Evolutionary conservation across 2,329 filamentous ascomycete species (phyloP).

Genomic region (Venturia asperata): DNA sequence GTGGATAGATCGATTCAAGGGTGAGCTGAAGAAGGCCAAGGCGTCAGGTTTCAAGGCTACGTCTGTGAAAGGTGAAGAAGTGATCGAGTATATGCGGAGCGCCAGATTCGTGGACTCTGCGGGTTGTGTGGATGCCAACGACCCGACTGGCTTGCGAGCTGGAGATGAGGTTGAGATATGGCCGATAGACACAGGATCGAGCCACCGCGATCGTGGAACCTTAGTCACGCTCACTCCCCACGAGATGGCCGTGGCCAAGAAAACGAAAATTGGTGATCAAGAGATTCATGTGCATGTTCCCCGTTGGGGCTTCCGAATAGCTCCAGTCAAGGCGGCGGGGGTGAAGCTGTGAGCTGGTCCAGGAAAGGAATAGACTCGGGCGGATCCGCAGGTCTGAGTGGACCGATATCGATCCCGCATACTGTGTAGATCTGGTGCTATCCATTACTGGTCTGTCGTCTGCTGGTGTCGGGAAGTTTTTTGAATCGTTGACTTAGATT

Average conservation of each 20-base stretch:
- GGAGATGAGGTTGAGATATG: slow-evolving; percentile 52
- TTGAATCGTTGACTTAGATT: neutral
- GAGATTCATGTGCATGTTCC: slow-evolving; percentile 54
- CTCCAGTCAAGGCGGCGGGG: slow-evolving; percentile 22
- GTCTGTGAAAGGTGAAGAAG: slow-evolving; percentile 48
- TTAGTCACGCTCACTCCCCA: slow-evolving; percentile 46
- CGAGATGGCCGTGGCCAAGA: slow-evolving; percentile 54
- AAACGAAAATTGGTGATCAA: slow-evolving; percentile 33
- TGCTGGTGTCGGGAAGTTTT: neutral
- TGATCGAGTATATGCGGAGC: slow-evolving; percentile 41
- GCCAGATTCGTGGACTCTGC: slow-evolving; percentile 43
- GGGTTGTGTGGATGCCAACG: slow-evolving; percentile 40
- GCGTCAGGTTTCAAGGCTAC: slow-evolving; percentile 34
- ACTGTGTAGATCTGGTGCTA: neutral
- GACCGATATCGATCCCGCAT: neutral
- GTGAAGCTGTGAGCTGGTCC: slow-evolving; percentile 2
- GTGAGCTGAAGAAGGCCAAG: slow-evolving; percentile 40
- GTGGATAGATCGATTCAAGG: slow-evolving; percentile 58
- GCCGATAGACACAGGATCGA: slow-evolving; percentile 56
- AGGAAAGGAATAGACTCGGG: neutral
- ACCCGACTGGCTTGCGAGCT: slow-evolving; percentile 47
- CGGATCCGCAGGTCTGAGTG: slow-evolving; percentile 2
- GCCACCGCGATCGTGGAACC: slow-evolving; percentile 51
- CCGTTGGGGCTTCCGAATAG: slow-evolving; percentile 51
- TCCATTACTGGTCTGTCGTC: neutral